A percentile compares a stretch with the other conserved stretches of the same genome.
phyloP scores from a whole-genome alignment of 164 flowering plant species.

The Buxus sempervirens region DNA sequence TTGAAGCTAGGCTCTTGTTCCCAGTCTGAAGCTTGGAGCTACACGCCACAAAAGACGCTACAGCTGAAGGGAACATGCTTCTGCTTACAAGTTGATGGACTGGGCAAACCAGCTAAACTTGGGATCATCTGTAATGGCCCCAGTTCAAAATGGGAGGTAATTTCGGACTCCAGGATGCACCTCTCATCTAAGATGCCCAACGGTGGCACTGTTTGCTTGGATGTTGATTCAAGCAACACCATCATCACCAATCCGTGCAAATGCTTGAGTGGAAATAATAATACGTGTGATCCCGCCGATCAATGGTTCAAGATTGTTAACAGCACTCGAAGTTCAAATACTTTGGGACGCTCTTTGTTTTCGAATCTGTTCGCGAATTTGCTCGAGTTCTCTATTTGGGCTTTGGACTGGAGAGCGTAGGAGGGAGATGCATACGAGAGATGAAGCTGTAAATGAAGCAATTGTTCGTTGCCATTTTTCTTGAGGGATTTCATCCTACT shows the following conservation, averaged over 20 bases:
- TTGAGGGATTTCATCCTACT: no score
- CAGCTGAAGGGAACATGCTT: slow-evolving; percentile 41
- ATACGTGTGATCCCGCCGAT: slow-evolving; percentile 58
- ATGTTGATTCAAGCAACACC: slow-evolving; percentile 42
- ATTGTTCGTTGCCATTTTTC: no score
- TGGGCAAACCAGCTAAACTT: slow-evolving; percentile 41
- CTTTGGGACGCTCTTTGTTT: background rate
- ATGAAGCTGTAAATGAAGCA: background rate
- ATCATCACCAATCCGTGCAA: slow-evolving; percentile 53
- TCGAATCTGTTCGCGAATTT: background rate
- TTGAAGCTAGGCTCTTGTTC: slow-evolving; percentile 59
- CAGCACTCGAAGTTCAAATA: slow-evolving; percentile 29
- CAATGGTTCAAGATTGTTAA: slow-evolving; percentile 83
- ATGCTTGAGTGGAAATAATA: slow-evolving; percentile 46
- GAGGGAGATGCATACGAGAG: background rate
- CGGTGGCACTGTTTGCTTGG: slow-evolving; percentile 53
- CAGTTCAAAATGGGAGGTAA: slow-evolving; percentile 49
- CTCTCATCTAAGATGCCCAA: slow-evolving; percentile 38
- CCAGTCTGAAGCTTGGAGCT: slow-evolving; percentile 50
- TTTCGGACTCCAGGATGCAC: slow-evolving; percentile 70
- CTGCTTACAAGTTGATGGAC: slow-evolving; percentile 51
- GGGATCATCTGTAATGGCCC: slow-evolving; percentile 33
- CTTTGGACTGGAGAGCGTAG: background rate
- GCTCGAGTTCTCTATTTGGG: background rate
- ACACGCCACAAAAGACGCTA: slow-evolving; percentile 38